phyloP scores from a whole-genome alignment of 2,329 filamentous ascomycete species.

The Didymella keratinophila region DNA sequence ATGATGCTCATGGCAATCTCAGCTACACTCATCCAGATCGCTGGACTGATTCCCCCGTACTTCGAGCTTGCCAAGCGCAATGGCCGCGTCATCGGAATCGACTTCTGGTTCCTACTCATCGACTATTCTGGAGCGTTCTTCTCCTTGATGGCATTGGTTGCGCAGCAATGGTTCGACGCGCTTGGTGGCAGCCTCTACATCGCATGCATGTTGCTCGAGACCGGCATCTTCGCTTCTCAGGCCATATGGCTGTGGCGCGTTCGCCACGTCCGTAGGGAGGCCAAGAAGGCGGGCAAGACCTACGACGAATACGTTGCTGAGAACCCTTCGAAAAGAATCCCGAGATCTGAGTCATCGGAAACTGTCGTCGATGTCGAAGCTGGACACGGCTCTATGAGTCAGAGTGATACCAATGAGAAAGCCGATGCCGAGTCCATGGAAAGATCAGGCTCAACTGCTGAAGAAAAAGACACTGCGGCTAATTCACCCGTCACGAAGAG shows the following conservation, averaged over 20 bases:
- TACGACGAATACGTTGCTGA: slow-evolving; percentile 61
- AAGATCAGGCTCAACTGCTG: background rate
- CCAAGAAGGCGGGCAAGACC: slow-evolving; percentile 60
- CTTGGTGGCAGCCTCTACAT: slow-evolving; percentile 69
- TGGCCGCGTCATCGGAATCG: slow-evolving; percentile 68
- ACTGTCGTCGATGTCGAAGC: slow-evolving; percentile 41
- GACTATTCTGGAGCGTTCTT: slow-evolving; percentile 70
- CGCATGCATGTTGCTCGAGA: slow-evolving; percentile 64
- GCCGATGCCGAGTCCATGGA: background rate
- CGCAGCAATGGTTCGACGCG: slow-evolving; percentile 68
- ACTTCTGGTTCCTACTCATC: slow-evolving; percentile 65
- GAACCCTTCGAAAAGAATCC: slow-evolving; percentile 35
- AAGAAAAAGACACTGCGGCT: background rate
- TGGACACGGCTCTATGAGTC: slow-evolving; percentile 6
- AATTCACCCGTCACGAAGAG: background rate
- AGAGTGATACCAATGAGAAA: background rate
- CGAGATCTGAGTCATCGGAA: slow-evolving; percentile 33
- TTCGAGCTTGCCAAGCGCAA: slow-evolving; percentile 68
- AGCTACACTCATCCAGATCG: slow-evolving; percentile 64
- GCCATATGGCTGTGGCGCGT: slow-evolving; percentile 66
- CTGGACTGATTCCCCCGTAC: slow-evolving; percentile 67
- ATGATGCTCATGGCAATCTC: slow-evolving; percentile 65
- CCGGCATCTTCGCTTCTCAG: slow-evolving; percentile 68
- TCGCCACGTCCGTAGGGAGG: slow-evolving; percentile 60
- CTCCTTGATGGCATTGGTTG: slow-evolving; percentile 69